phyloP scores from a whole-genome alignment of 192 early-diverging fungal species.

The Entomortierella lignicola region DNA sequence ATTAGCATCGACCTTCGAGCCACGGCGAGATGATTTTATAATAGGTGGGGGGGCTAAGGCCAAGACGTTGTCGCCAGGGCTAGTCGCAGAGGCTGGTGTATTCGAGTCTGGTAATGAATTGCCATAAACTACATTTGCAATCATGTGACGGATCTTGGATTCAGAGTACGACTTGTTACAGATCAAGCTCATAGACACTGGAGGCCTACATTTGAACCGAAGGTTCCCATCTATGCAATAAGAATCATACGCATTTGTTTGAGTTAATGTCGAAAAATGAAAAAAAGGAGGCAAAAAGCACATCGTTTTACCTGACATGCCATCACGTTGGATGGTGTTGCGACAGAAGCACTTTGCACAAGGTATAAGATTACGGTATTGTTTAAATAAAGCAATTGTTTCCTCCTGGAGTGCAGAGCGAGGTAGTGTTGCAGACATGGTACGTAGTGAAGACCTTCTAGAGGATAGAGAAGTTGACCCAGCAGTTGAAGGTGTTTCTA shows the following conservation, averaged over 20 bases:
- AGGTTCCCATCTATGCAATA: conserved; percentile 33
- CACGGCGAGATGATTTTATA: conserved; percentile 11
- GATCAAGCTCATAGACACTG: conserved; percentile 49
- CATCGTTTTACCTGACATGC: conserved; percentile 46
- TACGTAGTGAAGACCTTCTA: conserved; percentile 29
- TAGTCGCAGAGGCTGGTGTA: conserved; percentile 8
- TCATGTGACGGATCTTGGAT: conserved; percentile 54
- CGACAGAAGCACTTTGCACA: conserved; percentile 51
- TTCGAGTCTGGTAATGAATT: conserved; percentile 33
- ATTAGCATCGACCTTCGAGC: conserved; percentile 13
- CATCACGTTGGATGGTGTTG: conserved; percentile 51
- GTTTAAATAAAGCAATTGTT: conserved; percentile 44
- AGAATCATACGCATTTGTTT: neutral
- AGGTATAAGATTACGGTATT: conserved; percentile 40
- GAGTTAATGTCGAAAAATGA: neutral
- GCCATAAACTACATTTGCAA: conserved; percentile 43
- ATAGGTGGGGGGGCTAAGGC: conserved; percentile 31
- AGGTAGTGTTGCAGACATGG: conserved; percentile 36
- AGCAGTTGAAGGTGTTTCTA: conserved; percentile 6
- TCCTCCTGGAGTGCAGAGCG: conserved; percentile 47
- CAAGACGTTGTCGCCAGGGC: conserved; percentile 21
- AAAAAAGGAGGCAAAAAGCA: neutral
- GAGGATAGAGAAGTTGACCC: conserved; percentile 28
- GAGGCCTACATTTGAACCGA: conserved; percentile 46
- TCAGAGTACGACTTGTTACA: conserved; percentile 54